A percentile compares a stretch with the other conserved stretches of the same genome.
Conservation (phyloP, 2,329 filamentous ascomycete genomes). For the Cercospora beticola region DNA sequence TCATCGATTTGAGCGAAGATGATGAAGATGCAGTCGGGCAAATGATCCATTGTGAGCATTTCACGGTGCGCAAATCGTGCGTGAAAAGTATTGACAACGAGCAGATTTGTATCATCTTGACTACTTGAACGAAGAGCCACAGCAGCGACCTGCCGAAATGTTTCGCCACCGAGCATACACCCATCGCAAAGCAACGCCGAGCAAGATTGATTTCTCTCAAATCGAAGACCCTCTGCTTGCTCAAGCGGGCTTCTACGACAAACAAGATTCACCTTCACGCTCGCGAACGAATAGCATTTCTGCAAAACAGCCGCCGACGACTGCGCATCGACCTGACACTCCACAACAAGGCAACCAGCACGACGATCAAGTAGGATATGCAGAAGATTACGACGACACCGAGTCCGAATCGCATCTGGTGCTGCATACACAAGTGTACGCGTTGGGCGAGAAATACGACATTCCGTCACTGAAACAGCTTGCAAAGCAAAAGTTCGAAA, state of each 20-base stretch:
- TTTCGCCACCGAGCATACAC: conserved; percentile 37
- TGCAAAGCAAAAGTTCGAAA: conserved; percentile 48
- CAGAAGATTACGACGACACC: conserved; percentile 37
- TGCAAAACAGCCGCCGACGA: not conserved
- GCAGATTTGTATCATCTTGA: conserved; percentile 43
- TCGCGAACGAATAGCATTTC: not conserved
- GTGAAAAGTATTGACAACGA: not conserved
- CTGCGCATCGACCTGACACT: conserved; percentile 18
- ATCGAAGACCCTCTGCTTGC: conserved; percentile 40
- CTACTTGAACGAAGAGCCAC: conserved; percentile 34
- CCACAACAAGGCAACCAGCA: conserved; percentile 27
- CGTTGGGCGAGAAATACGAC: conserved; percentile 53
- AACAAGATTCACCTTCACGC: not conserved
- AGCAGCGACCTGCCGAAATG: conserved; percentile 31
- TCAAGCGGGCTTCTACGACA: conserved; percentile 35
- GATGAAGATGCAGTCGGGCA: conserved; percentile 42
- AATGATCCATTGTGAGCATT: conserved; percentile 41
- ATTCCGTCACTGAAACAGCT: conserved; percentile 49
- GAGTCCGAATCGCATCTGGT: conserved; percentile 46
- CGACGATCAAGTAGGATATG: conserved; percentile 41
- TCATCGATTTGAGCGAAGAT: conserved; percentile 41
- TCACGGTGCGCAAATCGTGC: not conserved
- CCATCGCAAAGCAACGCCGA: conserved; percentile 30
- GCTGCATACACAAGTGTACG: conserved; percentile 51
- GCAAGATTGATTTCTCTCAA: conserved; percentile 38